Conservation (phyloP, 2,329 filamentous ascomycete genomes). For the Gyromitra esculenta region DNA sequence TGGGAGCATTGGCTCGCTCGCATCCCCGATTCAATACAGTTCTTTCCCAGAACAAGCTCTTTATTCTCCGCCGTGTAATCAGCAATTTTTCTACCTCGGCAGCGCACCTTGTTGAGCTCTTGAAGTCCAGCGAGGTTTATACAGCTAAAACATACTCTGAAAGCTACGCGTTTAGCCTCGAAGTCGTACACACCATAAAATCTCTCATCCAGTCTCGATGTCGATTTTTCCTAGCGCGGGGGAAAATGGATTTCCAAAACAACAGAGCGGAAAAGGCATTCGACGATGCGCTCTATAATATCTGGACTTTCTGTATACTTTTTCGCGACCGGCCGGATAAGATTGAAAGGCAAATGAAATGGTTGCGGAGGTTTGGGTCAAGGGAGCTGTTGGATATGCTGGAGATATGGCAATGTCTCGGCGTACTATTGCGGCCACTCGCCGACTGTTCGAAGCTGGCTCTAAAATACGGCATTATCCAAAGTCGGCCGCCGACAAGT, state of each 20-base stretch:
- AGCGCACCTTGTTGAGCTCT: constrained; percentile 14
- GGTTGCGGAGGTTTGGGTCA: constrained; percentile 28
- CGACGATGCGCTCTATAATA: constrained; percentile 48
- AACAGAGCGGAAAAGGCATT: constrained; percentile 29
- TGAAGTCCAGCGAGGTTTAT: not conserved
- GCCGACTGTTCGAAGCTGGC: constrained; percentile 34
- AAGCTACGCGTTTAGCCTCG: constrained; percentile 24
- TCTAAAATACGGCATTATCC: constrained; percentile 33
- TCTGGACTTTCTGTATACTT: constrained; percentile 47
- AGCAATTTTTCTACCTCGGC: constrained; percentile 14
- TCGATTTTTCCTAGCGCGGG: constrained; percentile 33
- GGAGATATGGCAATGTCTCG: constrained; percentile 48
- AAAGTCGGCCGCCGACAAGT: constrained; percentile 9
- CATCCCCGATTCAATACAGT: constrained; percentile 30
- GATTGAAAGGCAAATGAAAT: constrained; percentile 28
- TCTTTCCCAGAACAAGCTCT: constrained; percentile 31
- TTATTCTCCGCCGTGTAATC: constrained; percentile 27
- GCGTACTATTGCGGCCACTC: constrained; percentile 48
- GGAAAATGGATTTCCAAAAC: constrained; percentile 32
- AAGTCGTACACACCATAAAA: constrained; percentile 34
- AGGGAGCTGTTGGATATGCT: constrained; percentile 45
- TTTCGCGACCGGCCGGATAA: constrained; percentile 15
- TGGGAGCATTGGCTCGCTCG: constrained; percentile 26
- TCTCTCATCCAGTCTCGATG: constrained; percentile 48
- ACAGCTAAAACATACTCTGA: constrained; percentile 36